Evolutionary conservation across 2,329 filamentous ascomycete species (phyloP).

Genomic region (Colletotrichum cereale): DNA sequence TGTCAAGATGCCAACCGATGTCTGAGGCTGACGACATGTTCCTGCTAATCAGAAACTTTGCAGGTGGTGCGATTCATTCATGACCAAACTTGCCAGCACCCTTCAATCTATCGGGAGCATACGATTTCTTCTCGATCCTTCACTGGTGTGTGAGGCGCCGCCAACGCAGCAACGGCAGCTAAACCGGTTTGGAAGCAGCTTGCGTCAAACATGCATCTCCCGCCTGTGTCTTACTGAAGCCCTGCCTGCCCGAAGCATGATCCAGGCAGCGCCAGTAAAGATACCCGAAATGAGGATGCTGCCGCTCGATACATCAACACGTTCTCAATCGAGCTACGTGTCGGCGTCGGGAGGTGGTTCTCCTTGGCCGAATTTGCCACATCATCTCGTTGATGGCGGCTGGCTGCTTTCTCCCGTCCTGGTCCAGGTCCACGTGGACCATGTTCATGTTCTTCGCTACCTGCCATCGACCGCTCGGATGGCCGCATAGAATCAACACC

Average conservation of each 20-base stretch:
- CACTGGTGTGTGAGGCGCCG: slow-evolving; percentile 32
- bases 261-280: slow-evolving; percentile 18
- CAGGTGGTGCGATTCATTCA: neutral
- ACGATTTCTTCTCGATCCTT: slow-evolving; percentile 18
- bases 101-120: slow-evolving; percentile 1
- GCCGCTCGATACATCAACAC: neutral
- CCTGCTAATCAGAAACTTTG: neutral
- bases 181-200: slow-evolving; percentile 17
- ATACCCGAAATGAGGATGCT: slow-evolving; percentile 26
- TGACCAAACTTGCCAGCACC: slow-evolving; percentile 10
- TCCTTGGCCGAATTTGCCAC: slow-evolving; percentile 36
- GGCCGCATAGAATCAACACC: slow-evolving; percentile 4
- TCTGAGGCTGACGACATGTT: slow-evolving; percentile 11
- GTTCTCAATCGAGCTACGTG: slow-evolving; percentile 22
- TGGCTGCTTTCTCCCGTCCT: slow-evolving; percentile 4
- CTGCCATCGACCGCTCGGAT: slow-evolving; percentile 28
- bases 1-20: slow-evolving; percentile 1
- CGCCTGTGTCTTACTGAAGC: slow-evolving; percentile 25
- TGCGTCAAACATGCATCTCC: slow-evolving; percentile 33
- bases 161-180: slow-evolving; percentile 36
- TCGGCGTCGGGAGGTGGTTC: slow-evolving; percentile 4
- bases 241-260: slow-evolving; percentile 10
- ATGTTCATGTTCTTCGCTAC: slow-evolving; percentile 3
- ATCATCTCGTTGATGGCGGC: slow-evolving; percentile 21
- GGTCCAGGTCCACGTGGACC: slow-evolving; percentile 16